Percentiles rank a stretch among this genome's conserved stretches.
These are phyloP conservation scores for Mortierella sp. DNA, from an alignment of 371 early-diverging fungal species.

Conservation along the genomic window DNA sequence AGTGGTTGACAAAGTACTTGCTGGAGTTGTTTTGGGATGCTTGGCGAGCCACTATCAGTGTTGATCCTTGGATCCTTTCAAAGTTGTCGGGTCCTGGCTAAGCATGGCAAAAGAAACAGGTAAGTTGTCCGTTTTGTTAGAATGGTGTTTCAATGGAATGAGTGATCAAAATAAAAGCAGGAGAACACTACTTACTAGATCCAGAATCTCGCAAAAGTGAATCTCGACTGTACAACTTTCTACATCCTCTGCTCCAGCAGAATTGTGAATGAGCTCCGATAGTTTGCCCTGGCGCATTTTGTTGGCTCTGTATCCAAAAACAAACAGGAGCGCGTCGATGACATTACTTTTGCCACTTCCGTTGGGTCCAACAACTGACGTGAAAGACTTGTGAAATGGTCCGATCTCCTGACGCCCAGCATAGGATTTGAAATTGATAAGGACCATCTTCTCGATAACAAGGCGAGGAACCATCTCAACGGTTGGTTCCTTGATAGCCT, in stretches of 20 bases:
- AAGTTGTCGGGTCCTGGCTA: slow-evolving; percentile 71
- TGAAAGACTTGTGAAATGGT: slow-evolving; percentile 97
- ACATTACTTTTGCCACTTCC: slow-evolving; percentile 99
- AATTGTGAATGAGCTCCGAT: slow-evolving; percentile 97
- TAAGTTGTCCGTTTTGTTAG: background rate
- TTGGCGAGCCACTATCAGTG: slow-evolving; percentile 84
- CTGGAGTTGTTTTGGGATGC: slow-evolving; percentile 79
- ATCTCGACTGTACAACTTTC: slow-evolving; percentile 92
- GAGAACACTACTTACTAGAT: slow-evolving; percentile 69
- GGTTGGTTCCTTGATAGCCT: slow-evolving; percentile 28
- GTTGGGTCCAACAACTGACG: slow-evolving; percentile 96
- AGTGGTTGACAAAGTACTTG: slow-evolving; percentile 86
- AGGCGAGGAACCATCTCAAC: slow-evolving; percentile 67
- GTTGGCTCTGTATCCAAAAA: slow-evolving; percentile 99
- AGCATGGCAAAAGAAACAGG: background rate
- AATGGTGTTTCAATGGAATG: too few species aligned
- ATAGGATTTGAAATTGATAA: slow-evolving; percentile 97
- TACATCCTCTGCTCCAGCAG: slow-evolving; percentile 77
- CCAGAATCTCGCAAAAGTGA: slow-evolving; percentile 92
- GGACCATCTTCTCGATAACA: slow-evolving; percentile 91
- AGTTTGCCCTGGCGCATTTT: slow-evolving; percentile 98
- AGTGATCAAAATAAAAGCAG: too few species aligned
- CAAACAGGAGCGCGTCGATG: slow-evolving; percentile 99
- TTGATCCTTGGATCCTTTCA: slow-evolving; percentile 74
- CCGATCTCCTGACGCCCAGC: slow-evolving; percentile 94